A percentile compares a stretch with the other conserved stretches of the same genome.
Evolutionary conservation across 805 yeast genomes (phyloP).

Genomic region (Yarrowia sp.): DNA sequence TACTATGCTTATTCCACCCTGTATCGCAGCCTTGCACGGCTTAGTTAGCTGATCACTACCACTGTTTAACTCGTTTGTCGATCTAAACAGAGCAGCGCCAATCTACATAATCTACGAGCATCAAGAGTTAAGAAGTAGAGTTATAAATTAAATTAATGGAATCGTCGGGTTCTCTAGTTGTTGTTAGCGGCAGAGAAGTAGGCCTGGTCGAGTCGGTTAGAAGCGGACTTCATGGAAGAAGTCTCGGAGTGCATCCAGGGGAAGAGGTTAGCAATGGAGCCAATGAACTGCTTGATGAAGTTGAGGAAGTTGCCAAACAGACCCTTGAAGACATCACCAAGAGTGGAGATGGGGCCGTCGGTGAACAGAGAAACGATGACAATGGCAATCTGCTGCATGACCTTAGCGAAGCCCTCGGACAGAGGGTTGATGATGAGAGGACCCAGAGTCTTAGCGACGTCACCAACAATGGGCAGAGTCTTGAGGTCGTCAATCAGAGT

Average conservation of each 20-base stretch:
- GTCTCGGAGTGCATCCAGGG: constrained; percentile 37
- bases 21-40: constrained; percentile 8
- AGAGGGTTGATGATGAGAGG: constrained; percentile 36
- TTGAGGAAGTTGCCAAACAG: constrained; percentile 20
- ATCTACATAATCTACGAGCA: constrained; percentile 13
- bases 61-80: neutral
- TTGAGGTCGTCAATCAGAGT: constrained; percentile 26
- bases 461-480: constrained; percentile 29
- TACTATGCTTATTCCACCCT: neutral
- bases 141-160: constrained; percentile 11
- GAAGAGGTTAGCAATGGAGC: constrained; percentile 31
- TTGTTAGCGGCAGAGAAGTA: constrained; percentile 18
- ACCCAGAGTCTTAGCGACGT: constrained; percentile 23
- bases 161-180: constrained; percentile 7
- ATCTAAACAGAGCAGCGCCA: constrained; percentile 9
- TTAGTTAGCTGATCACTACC: constrained; percentile 2
- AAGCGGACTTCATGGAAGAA: constrained; percentile 34
- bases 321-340: constrained; percentile 1
- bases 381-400: constrained; percentile 35
- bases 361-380: constrained; percentile 19
- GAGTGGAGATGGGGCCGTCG: constrained; percentile 24
- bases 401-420: constrained; percentile 32
- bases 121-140: constrained; percentile 2
- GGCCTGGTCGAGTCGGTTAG: constrained; percentile 36
- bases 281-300: constrained; percentile 27